These are phyloP conservation scores for Malus orientalis DNA, from an alignment of 306 rosid species.

Conservation along the genomic window DNA sequence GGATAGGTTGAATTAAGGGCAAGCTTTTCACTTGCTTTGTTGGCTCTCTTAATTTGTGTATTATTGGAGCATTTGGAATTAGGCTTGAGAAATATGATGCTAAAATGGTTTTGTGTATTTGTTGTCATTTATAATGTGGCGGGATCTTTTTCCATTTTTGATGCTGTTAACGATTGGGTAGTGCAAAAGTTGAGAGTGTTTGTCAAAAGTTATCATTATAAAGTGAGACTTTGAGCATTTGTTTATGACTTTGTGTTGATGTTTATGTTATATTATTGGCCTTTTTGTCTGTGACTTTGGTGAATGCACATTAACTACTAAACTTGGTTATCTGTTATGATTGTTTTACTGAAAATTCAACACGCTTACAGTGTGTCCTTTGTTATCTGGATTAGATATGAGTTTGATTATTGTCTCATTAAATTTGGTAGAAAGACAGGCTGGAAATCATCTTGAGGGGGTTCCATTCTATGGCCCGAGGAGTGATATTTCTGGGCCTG, in stretches of 20 bases:
- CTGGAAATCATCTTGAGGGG: conserved; percentile 75
- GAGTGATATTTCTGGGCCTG: conserved; percentile 67
- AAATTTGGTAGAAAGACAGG: conserved; percentile 55
- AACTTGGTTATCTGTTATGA: not conserved
- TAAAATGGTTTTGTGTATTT: not conserved
- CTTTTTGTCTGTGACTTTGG: conserved; percentile 1
- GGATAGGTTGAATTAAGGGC: not conserved
- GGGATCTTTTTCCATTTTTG: conserved; percentile 1
- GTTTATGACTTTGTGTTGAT: not conserved
- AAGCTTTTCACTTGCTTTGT: not conserved
- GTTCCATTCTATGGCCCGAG: conserved; percentile 81
- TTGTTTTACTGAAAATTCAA: conserved; percentile 7
- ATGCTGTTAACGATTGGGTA: conserved; percentile 8
- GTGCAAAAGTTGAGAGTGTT: conserved; percentile 11
- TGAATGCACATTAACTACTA: not conserved
- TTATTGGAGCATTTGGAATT: conserved; percentile 1
- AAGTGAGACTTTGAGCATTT: conserved; percentile 4
- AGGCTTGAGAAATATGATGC: not conserved
- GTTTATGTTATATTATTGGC: not conserved
- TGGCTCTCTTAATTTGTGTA: not conserved
- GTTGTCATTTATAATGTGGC: not conserved
- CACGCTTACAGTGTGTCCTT: not conserved
- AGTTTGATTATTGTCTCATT: conserved; percentile 28
- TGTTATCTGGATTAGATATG: not conserved
- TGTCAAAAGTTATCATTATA: not conserved